A percentile compares a stretch with the other conserved stretches of the same genome.
phyloP scores from a whole-genome alignment of 495 filamentous ascomycete genomes.

The Pyrenopolyporus hunteri region DNA sequence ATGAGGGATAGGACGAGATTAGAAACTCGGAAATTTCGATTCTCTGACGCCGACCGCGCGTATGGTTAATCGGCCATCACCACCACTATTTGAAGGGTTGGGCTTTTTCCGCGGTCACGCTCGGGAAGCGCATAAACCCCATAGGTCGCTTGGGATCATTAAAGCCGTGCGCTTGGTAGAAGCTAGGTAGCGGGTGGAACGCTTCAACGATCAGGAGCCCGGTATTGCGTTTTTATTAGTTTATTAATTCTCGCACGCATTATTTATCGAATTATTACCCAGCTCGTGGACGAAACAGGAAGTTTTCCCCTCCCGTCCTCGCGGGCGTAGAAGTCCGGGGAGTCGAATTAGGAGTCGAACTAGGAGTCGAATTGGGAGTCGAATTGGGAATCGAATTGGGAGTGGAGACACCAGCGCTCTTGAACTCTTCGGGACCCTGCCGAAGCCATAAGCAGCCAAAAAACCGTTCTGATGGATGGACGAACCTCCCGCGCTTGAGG shows the following conservation, averaged over 20 bases:
- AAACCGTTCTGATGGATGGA: slow-evolving; percentile 30
- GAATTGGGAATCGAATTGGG: not conserved
- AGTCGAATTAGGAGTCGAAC: not conserved
- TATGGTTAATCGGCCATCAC: no score
- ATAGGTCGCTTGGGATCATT: no score
- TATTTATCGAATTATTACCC: slow-evolving; percentile 11
- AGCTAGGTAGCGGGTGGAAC: no score
- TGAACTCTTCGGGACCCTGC: slow-evolving; percentile 30
- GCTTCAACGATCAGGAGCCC: no score
- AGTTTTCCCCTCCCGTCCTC: slow-evolving; percentile 15
- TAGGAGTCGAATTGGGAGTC: slow-evolving; percentile 1
- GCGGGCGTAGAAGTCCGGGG: not conserved
- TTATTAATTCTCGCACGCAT: slow-evolving; percentile 2
- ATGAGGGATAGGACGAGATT: no score
- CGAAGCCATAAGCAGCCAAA: slow-evolving; percentile 44
- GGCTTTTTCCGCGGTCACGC: no score
- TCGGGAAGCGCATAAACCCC: no score
- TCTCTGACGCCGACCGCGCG: no score
- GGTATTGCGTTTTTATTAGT: no score
- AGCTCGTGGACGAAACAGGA: slow-evolving; percentile 7
- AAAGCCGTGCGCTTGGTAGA: no score
- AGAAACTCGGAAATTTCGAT: no score
- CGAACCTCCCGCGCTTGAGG: slow-evolving; percentile 21
- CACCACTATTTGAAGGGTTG: no score
- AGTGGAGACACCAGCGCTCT: slow-evolving; percentile 30